A percentile compares a stretch with the other conserved stretches of the same genome.
phyloP scores from a whole-genome alignment of 805 yeast species.

The Myxozyma mucilagina region DNA sequence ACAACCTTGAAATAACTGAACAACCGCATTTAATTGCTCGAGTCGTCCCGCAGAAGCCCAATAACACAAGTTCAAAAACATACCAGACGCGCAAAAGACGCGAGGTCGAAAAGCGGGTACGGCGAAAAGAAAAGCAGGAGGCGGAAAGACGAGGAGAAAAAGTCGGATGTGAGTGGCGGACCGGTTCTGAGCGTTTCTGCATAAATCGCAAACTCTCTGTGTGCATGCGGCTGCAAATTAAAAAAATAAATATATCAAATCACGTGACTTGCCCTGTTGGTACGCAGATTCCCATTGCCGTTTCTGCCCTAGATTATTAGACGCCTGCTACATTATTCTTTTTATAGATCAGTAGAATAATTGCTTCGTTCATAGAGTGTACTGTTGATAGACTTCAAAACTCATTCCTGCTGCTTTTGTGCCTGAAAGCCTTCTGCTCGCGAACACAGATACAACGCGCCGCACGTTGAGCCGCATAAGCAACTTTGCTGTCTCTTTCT shows the following conservation, averaged over 20 bases:
- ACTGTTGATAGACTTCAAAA: no score
- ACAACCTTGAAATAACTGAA: background rate
- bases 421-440: background rate
- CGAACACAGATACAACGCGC: background rate
- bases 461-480: conserved; percentile 1
- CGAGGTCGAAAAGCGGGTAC: background rate
- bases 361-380: no score
- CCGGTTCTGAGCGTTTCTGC: background rate
- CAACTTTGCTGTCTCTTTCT: background rate
- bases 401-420: no score
- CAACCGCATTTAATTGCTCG: background rate
- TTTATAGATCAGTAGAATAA: no score
- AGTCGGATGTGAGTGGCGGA: conserved; percentile 4
- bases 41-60: background rate
- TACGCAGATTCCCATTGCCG: no score
- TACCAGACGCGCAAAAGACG: conserved; percentile 7
- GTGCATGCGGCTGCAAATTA: conserved; percentile 1
- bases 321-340: no score
- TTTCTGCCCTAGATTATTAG: no score
- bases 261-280: background rate
- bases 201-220: background rate
- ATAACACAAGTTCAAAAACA: background rate
- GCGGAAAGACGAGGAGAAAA: background rate
- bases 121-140: background rate
- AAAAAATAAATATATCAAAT: background rate